phyloP scores from a whole-genome alignment of 208 protist genomes.

The Wallacemonas sp. region DNA sequence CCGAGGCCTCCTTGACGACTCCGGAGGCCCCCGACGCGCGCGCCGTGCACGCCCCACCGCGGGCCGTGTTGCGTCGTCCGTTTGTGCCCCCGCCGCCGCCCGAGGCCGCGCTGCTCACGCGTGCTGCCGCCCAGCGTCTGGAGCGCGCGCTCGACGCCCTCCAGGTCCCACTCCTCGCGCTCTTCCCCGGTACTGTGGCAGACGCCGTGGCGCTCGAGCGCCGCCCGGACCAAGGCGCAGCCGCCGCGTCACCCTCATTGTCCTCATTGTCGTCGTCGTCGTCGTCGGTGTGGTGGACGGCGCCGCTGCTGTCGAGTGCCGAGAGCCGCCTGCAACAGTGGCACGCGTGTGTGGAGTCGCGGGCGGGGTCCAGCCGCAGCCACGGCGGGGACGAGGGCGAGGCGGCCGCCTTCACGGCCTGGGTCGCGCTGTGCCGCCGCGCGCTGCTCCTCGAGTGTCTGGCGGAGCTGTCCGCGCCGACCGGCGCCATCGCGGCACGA shows the following conservation, averaged over 20 bases:
- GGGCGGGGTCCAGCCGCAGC: conserved; percentile 13
- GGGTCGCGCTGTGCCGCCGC: conserved; percentile 18
- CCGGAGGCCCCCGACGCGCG: no score
- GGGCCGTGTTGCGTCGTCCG: no score
- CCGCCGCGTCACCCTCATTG: background rate
- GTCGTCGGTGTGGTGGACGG: background rate
- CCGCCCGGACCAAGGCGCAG: no score
- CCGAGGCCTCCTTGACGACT: background rate
- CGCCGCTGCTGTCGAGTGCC: background rate
- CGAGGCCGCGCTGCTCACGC: conserved; percentile 2
- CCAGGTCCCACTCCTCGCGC: conserved; percentile 33
- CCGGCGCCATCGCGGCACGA: no score
- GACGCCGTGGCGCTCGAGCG: no score
- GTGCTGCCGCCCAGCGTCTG: conserved; percentile 15
- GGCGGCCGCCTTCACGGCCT: conserved; percentile 24
- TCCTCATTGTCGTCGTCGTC: background rate
- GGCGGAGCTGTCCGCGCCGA: conserved; percentile 22
- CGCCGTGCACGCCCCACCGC: no score
- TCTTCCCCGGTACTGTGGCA: conserved; percentile 15
- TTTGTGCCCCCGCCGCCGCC: no score
- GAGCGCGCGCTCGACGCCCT: conserved; percentile 24
- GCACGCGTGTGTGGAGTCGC: background rate
- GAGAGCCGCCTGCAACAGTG: background rate
- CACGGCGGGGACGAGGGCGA: conserved; percentile 25
- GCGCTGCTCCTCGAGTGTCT: conserved; percentile 18